Evolutionary conservation across 1,284 basidiomycete species (phyloP).

Genomic region (Retiboletus flavoniger): DNA sequence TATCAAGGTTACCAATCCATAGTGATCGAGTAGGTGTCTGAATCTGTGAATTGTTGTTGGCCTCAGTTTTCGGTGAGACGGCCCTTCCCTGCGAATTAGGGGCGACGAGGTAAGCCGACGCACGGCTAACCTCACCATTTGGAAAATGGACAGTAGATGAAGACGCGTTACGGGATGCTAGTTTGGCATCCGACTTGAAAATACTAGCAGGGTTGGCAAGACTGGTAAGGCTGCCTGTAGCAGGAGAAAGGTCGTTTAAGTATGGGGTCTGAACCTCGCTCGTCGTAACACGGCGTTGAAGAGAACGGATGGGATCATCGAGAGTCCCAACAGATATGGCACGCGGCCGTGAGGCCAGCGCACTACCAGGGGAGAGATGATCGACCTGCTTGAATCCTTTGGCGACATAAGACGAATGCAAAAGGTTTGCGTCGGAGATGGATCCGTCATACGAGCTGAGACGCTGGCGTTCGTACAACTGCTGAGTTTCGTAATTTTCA

Average conservation of each 20-base stretch:
- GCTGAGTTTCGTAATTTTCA: slow-evolving; percentile 53
- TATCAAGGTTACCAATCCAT: slow-evolving; percentile 97
- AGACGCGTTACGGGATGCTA: slow-evolving; percentile 46
- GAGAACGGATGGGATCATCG: slow-evolving; percentile 70
- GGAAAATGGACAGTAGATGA: slow-evolving; percentile 72
- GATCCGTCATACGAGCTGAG: slow-evolving; percentile 60
- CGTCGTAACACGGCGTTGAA: slow-evolving; percentile 62
- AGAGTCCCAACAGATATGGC: slow-evolving; percentile 90
- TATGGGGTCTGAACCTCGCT: slow-evolving; percentile 57
- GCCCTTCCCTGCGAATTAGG: slow-evolving; percentile 65
- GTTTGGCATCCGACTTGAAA: slow-evolving; percentile 54
- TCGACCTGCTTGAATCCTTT: slow-evolving; percentile 74
- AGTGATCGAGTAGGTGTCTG: slow-evolving; percentile 93
- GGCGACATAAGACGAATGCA: slow-evolving; percentile 61
- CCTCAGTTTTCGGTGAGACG: slow-evolving; percentile 76
- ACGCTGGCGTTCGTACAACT: slow-evolving; percentile 50
- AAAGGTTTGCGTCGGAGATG: slow-evolving; percentile 43
- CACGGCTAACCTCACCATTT: slow-evolving; percentile 56
- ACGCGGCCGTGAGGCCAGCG: slow-evolving; percentile 63
- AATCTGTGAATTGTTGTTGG: slow-evolving; percentile 60
- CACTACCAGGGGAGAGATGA: slow-evolving; percentile 52
- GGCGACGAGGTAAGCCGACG: slow-evolving; percentile 66
- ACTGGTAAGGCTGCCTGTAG: slow-evolving; percentile 41
- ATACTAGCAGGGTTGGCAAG: slow-evolving; percentile 53
- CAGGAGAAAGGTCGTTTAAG: slow-evolving; percentile 50